Base-by-base conservation (phyloP, 2,329 filamentous ascomycete species). In the Fusarium sp. region DNA sequence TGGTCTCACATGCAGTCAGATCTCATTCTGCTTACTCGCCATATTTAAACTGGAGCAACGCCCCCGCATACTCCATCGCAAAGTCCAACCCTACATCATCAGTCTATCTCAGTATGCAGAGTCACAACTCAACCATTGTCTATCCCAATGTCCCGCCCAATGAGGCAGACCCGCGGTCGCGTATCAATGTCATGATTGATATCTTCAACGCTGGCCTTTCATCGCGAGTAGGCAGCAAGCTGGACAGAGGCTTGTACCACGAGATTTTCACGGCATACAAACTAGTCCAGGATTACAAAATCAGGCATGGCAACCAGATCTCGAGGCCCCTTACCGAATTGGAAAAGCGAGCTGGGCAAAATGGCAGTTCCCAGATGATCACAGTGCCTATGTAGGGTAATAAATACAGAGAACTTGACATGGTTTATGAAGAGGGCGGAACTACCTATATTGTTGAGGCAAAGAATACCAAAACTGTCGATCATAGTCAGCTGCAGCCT, bases 341-440 rank as follows among this genome's bases (percentile, higher is more conserved):
- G 0, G 30, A 49, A 0, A 49, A 23, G 11, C n/a, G 15, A 14
- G 15, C 33, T 5, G 30, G 30, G 7, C n/a, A 13, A 0, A 49
- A 33, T 9, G n/a, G 46, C 0, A 49, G 46, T 30, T 49, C 46
- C 2, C 46, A 49, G 9, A 49, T 49, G 46, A 33, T 49, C 30
- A 33, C 30, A 4, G 46, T 33, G 2, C 30, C 46, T 2, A 13
- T 49, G 2, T 15, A 49, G 15, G 46, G 46, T 7, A 49, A 49
- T 0, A 49, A 33, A 7, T 49, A 13, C n/a, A 12, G 46, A 23
- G 46, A 49, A 3, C 4, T 49, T 2, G 46, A 49, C 11, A 49
- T 33, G 46, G 15, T 23, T 15, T 33, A 49, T 11, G 4, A 33
- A 1, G 15, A 49, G 14, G 46, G 6, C 6, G 46, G 46, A 4